These are phyloP conservation scores for Trichoderma citrinoviride DNA, from an alignment of 2,329 filamentous ascomycete genomes.

Conservation along the genomic window DNA sequence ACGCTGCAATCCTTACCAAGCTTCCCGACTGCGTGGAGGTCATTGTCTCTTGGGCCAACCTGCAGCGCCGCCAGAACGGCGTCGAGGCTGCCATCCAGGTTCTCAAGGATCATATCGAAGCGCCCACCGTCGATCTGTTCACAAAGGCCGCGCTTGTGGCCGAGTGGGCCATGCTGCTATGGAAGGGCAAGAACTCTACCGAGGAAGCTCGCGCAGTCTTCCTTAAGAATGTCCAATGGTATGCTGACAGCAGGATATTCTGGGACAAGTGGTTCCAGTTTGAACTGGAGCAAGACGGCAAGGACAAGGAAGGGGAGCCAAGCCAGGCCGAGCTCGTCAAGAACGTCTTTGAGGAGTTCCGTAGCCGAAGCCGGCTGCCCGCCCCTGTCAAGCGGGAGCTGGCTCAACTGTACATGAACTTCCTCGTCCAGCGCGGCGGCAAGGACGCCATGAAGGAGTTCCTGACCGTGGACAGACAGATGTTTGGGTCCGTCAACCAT, in stretches of 20 bases:
- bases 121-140: slow-evolving; percentile 66
- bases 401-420: slow-evolving; percentile 74
- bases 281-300: slow-evolving; percentile 68
- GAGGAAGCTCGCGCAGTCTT: slow-evolving; percentile 84
- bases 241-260: slow-evolving; percentile 80
- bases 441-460: slow-evolving; percentile 86
- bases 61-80: slow-evolving; percentile 78
- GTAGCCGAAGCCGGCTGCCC: slow-evolving; percentile 68
- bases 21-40: slow-evolving; percentile 83
- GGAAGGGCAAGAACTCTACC: slow-evolving; percentile 78
- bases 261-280: slow-evolving; percentile 89
- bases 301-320: background rate
- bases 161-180: slow-evolving; percentile 82
- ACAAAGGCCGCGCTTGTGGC: slow-evolving; percentile 84
- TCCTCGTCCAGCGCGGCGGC: slow-evolving; percentile 77
- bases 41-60: slow-evolving; percentile 82
- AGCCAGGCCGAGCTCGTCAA: slow-evolving; percentile 72
- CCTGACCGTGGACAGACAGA: slow-evolving; percentile 75
- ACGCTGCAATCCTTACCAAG: slow-evolving; percentile 71
- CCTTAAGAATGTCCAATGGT: slow-evolving; percentile 76
- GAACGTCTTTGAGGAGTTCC: slow-evolving; percentile 73
- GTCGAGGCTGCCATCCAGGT: slow-evolving; percentile 81
- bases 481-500: slow-evolving; percentile 67
- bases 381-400: slow-evolving; percentile 69
- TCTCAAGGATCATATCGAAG: slow-evolving; percentile 77